Base-by-base conservation (phyloP, 768 basidiomycete genomes). In the Obba rivulosa region DNA sequence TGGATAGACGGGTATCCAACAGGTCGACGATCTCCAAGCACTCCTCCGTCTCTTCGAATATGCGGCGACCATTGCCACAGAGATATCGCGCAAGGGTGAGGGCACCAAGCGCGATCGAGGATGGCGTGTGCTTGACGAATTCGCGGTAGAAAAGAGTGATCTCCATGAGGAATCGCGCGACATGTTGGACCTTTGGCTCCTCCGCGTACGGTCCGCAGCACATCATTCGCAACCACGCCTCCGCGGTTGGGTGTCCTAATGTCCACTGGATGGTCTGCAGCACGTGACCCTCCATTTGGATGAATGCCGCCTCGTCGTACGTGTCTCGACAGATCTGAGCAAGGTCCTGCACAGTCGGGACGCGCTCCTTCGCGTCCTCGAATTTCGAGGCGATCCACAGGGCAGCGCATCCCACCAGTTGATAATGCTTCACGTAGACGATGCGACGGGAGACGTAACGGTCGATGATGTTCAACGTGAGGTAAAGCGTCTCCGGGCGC, bases 371-470 rank as follows among this genome's bases (percentile, higher is more conserved):
- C 20, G 93, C 89, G 62, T 99, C 96, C 69, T 99, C 96, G 59
- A 97, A 99, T 70, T 99, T 99, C 55, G 95, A 89, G 14, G 96
- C 96, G 57, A 98, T 97, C 96, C 96, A 99, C 11, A 99, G 78
- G 34, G 96, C 92, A 20, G 94, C 92, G 62, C 96, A 99, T 17
- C 96, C 96, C 48, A 98, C 95, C 50, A 99, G 87, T 62, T 99
- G 96, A 64, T 99, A 98, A 71, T 99, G 96, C 69, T 95, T 98
- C 75, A 92, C 92, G 72, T 92, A 97, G 52, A 99, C 96, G 54
- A 99, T 86, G 46, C 96, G 90, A 57, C 96, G 93, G 43, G 96
- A 98, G 23, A 98, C 92, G 67, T 98, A 99, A 60, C 96, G 92
- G 70, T 99, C 96, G 68, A 98, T 85, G 63, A 99, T 96, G 75